phyloP scores from a whole-genome alignment of 2,329 filamentous ascomycete genomes.

The Exophiala sp. region DNA sequence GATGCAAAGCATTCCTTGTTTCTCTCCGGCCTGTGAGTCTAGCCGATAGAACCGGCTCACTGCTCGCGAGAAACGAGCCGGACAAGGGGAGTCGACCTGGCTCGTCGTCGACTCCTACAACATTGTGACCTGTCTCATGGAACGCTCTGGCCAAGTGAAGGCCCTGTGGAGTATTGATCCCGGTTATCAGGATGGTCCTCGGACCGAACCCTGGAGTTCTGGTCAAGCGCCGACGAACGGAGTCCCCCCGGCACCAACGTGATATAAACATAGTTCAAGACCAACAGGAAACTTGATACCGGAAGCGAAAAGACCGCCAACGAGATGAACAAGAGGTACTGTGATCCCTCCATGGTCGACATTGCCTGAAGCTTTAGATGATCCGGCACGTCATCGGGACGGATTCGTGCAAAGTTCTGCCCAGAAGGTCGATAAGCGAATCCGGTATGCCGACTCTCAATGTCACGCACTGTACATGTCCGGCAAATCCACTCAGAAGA shows the following conservation, averaged over 20 bases:
- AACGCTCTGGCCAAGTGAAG: constrained; percentile 61
- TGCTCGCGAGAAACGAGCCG: constrained; percentile 55
- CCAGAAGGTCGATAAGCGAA: no score
- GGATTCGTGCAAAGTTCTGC: no score
- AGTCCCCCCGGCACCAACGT: constrained; percentile 29
- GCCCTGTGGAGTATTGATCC: constrained; percentile 65
- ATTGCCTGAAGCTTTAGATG: no score
- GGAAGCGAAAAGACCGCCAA: constrained; percentile 43
- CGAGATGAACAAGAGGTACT: constrained; percentile 45
- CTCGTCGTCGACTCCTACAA: constrained; percentile 64
- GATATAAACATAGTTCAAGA: constrained; percentile 35
- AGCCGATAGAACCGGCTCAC: constrained; percentile 51
- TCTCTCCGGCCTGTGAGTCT: constrained; percentile 19
- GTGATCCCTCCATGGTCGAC: constrained; percentile 22
- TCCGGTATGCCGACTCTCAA: no score
- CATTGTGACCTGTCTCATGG: constrained; percentile 58
- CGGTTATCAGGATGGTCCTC: constrained; percentile 62
- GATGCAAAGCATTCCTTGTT: constrained; percentile 43
- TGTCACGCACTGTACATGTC: no score
- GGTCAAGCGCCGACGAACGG: constrained; percentile 29
- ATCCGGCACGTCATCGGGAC: no score
- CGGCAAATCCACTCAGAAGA: no score
- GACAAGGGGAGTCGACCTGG: constrained; percentile 41
- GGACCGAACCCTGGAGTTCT: constrained; percentile 37
- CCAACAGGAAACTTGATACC: constrained; percentile 43